These are phyloP conservation scores for Grigorovia yakushimaensis DNA, from an alignment of 805 yeast genomes.

Conservation along the genomic window DNA sequence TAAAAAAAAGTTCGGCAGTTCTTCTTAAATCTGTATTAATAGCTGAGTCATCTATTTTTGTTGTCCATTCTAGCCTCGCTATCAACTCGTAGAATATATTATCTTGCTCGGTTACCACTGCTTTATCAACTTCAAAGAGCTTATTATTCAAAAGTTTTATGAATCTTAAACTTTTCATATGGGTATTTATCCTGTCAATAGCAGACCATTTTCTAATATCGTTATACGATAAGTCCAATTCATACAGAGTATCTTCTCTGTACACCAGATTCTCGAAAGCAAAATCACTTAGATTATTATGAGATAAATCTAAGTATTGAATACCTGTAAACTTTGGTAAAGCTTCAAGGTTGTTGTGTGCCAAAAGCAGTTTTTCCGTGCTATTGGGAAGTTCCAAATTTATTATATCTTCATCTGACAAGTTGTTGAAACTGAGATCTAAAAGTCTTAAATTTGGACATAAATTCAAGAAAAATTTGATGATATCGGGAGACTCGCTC, in stretches of 20 bases:
- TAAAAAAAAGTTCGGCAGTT: conserved; percentile 62
- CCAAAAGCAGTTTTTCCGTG: conserved; percentile 10
- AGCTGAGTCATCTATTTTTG: conserved; percentile 47
- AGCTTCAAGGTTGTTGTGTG: conserved; percentile 9
- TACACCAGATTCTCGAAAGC: neutral
- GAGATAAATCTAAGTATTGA: conserved; percentile 7
- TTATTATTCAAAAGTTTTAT: conserved; percentile 49
- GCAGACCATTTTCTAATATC: conserved; percentile 36
- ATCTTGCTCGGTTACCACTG: conserved; percentile 1
- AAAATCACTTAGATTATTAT: conserved; percentile 3
- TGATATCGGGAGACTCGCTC: neutral
- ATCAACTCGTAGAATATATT: conserved; percentile 29
- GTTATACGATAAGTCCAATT: conserved; percentile 47
- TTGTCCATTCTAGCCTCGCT: conserved; percentile 36
- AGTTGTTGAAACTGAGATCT: conserved; percentile 10
- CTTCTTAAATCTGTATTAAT: conserved; percentile 39
- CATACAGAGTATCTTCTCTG: conserved; percentile 5
- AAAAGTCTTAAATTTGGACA: conserved; percentile 32
- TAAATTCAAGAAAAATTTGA: conserved; percentile 7
- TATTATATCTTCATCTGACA: conserved; percentile 4
- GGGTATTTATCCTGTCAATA: conserved; percentile 34
- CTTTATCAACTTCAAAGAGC: conserved; percentile 14
- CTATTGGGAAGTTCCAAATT: conserved; percentile 5
- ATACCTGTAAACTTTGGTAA: conserved; percentile 8
- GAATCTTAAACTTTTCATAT: conserved; percentile 35